A percentile compares a stretch with the other conserved stretches of the same genome.
phyloP scores from a whole-genome alignment of 495 filamentous ascomycete genomes.

The Pseudoneurospora amorphoporcata region DNA sequence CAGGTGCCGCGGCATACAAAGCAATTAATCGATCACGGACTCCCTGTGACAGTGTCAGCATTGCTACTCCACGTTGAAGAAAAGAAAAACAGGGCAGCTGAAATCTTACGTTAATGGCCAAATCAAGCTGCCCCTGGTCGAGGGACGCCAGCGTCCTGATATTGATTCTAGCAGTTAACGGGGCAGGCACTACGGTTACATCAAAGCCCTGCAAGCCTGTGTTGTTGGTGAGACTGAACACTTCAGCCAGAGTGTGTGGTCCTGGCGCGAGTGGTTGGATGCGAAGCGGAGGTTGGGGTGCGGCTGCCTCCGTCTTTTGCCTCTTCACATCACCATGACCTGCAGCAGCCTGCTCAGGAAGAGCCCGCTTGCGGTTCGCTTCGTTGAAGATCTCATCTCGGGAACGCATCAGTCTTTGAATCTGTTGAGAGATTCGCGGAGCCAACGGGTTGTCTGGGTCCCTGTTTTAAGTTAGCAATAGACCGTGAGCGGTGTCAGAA shows the following conservation, averaged over 20 bases:
- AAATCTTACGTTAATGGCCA: constrained; percentile 56
- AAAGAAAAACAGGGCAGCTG: constrained; percentile 27
- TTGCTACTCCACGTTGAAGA: constrained; percentile 5
- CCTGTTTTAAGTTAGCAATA: constrained; percentile 32
- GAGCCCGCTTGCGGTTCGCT: constrained; percentile 60
- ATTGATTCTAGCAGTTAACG: constrained; percentile 66
- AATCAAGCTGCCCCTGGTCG: constrained; percentile 51
- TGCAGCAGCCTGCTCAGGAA: constrained; percentile 57
- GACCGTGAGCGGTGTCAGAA: neutral
- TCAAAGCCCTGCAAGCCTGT: constrained; percentile 65
- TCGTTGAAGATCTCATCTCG: constrained; percentile 69
- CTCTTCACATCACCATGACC: constrained; percentile 36
- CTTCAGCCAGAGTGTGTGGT: constrained; percentile 61
- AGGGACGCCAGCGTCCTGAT: constrained; percentile 57
- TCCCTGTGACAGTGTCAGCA: constrained; percentile 25
- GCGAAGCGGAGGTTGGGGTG: constrained; percentile 34
- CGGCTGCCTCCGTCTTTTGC: constrained; percentile 20
- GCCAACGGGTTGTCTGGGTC: constrained; percentile 58
- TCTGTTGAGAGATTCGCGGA: constrained; percentile 67
- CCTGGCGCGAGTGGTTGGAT: constrained; percentile 61
- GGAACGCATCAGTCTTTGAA: constrained; percentile 66
- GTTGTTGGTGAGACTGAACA: constrained; percentile 78
- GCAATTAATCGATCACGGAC: constrained; percentile 27
- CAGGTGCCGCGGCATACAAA: constrained; percentile 15
- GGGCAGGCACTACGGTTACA: constrained; percentile 62